Evolutionary conservation across 768 basidiomycete species (phyloP).

Genomic region (Boletus edulis): DNA sequence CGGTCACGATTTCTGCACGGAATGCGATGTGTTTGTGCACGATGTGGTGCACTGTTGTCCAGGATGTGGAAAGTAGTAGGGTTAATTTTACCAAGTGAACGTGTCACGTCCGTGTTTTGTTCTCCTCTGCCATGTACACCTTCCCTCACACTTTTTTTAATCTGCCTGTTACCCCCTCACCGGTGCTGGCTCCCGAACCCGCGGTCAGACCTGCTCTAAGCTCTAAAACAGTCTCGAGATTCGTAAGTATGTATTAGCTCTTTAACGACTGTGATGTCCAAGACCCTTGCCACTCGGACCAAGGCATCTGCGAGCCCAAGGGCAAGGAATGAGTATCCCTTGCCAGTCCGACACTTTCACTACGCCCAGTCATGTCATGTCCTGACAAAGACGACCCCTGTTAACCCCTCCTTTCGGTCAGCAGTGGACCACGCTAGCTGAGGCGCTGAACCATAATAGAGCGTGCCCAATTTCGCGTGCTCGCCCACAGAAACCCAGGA

Average conservation of each 20-base stretch:
- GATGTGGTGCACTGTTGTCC: constrained; percentile 96
- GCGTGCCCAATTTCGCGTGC: too few species aligned
- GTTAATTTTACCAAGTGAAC: too few species aligned
- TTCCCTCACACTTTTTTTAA: constrained; percentile 46
- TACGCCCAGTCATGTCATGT: constrained; percentile 75
- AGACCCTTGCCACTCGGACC: constrained; percentile 56
- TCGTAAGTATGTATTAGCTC: constrained; percentile 81
- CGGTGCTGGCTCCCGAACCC: constrained; percentile 26
- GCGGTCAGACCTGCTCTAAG: constrained; percentile 48
- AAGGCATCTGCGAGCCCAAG: constrained; percentile 55
- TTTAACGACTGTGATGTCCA: constrained; percentile 72
- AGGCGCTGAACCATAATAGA: constrained; percentile 37
- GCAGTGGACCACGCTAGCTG: constrained; percentile 64
- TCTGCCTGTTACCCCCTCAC: constrained; percentile 36
- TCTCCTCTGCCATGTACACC: too few species aligned
- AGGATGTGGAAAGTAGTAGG: constrained; percentile 58
- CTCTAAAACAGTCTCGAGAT: constrained; percentile 64
- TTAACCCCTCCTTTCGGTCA: constrained; percentile 61
- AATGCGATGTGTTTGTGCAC: constrained; percentile 96
- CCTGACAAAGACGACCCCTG: constrained; percentile 49
- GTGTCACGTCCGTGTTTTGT: too few species aligned
- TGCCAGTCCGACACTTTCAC: constrained; percentile 46
- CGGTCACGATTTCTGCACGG: constrained; percentile 82
- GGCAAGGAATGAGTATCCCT: constrained; percentile 72
- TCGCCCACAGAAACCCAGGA: too few species aligned